Base-by-base conservation (phyloP, 2,329 filamentous ascomycete genomes). In the Ascocoryne sarcoides region DNA sequence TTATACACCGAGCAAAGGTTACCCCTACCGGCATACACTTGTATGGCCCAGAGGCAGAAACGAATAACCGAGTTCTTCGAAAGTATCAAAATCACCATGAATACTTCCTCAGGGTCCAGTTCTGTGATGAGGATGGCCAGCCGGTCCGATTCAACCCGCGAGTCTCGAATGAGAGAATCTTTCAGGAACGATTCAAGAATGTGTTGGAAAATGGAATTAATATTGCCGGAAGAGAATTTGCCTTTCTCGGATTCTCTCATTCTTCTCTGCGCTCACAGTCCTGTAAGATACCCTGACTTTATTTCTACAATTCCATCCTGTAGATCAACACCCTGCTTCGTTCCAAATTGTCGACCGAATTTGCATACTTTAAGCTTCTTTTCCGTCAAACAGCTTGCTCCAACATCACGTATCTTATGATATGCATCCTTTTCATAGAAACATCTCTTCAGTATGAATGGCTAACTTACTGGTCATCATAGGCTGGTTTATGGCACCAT, bases 201-300 rank as follows among this genome's bases (percentile, higher is more conserved):
- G 62, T 86, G 0, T 65, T 92, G 7, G 58, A 64, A 2, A 53
- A 66, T 0, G 79, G 78, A 0, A 74, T 93, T 19, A 54, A 62
- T 1, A 74, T 90, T 39, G 82, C 73, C 2, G 82, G 77, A 0
- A 67, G 77, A 10, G 55, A 60, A 1, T 87, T 77, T 52, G 60
- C 62, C 0, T 90, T 89, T 52, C 66, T 90, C 0, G 84, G 84
- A 0, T 90, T 88, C 58, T 88, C 83, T 0, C 81, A 89, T 58
- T 90, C 84, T 0, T 88, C 84, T 0, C 67, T 90, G 3, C 70
- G 84, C 10, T 70, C 76, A 1, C 82, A 86, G 43, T 78, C 79
- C 0, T 78, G 74, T n/a, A n/a, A n/a, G n/a, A n/a, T n/a, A n/a
- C n/a, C n/a, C n/a, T n/a, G n/a, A n/a, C n/a, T n/a, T n/a, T n/a